Base-by-base conservation (phyloP, 2,329 filamentous ascomycete species). In the Juglanconis juglandina region DNA sequence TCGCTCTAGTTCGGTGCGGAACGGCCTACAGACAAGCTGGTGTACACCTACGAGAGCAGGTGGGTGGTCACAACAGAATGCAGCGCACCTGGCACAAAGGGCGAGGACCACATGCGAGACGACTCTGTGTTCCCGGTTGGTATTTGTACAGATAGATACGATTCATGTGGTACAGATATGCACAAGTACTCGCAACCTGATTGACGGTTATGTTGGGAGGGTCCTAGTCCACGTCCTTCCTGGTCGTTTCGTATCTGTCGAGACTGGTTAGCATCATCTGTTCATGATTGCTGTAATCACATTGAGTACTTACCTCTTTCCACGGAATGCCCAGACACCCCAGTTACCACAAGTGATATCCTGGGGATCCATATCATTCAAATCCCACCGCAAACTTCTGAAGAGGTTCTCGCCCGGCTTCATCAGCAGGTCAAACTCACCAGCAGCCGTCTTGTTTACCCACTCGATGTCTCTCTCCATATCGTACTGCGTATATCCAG, bases 271-370 rank as follows among this genome's bases (percentile, higher is more conserved):
- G 76, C 61, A 60, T 42, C 14, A 14, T 41, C 30, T n/a, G 24
- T 24, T 24, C 24, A 32, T 10, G 17, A 8, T 5, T n/a, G 11
- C 11, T 35, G 2, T 52, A n/a, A 24, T 11, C 30, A 30, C 11
- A 9, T 11, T 7, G 4, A 54, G 42, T 53, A 75, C 85, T 68
- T 84, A 97, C 86, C 94, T 89, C 86, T 99, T 99, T 68, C 95
- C 95, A 76, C 95, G 86, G 80, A 99, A 99, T 13, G 89, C 92
- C 92, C 96, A 99, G 2, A 96, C 81, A 10, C 95, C 95, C 92
- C 92, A 99, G 75, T 99, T 99, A 58, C 95, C 94, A 70, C 92
- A 96, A 68, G 89, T 96, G 64, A 98, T 81, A 74, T 98, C 95
- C 71, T 96, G 91, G 6, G 94, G 93, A 72, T 97, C 95, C 65